Evolutionary conservation across 2,329 filamentous ascomycete genomes (phyloP).

Genomic region (Colletotrichum gigasporum): DNA sequence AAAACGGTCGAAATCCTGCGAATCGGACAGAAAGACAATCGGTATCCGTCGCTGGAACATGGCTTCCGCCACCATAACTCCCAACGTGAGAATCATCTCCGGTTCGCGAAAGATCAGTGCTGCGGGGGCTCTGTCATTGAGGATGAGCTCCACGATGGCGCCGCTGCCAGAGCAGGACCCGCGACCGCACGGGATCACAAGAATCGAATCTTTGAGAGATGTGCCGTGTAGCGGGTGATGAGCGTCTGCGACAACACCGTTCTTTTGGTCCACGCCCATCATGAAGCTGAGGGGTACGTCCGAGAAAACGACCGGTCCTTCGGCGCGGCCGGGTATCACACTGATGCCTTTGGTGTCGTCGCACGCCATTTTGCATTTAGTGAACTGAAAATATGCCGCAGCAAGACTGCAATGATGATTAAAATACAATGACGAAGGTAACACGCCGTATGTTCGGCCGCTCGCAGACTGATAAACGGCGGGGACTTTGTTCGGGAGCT

Average conservation of each 20-base stretch:
- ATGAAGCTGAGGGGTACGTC: conserved; percentile 52
- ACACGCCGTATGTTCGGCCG: too few relatives aligned
- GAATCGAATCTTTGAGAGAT: conserved; percentile 41
- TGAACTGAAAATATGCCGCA: too few relatives aligned
- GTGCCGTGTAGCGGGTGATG: conserved; percentile 51
- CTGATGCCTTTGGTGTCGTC: background rate
- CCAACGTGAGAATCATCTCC: conserved; percentile 55
- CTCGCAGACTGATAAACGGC: too few relatives aligned
- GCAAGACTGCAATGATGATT: too few relatives aligned
- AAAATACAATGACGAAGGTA: too few relatives aligned
- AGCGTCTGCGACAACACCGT: conserved; percentile 52
- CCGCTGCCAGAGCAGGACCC: conserved; percentile 57
- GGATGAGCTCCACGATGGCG: conserved; percentile 53
- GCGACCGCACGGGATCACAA: conserved; percentile 55
- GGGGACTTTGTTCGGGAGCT: too few relatives aligned
- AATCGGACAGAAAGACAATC: conserved; percentile 38
- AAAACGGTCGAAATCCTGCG: conserved; percentile 25
- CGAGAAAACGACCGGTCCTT: background rate
- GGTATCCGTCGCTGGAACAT: conserved; percentile 52
- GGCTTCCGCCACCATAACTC: conserved; percentile 52
- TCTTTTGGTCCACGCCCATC: conserved; percentile 52
- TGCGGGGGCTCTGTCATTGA: conserved; percentile 47
- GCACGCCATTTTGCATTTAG: too few relatives aligned
- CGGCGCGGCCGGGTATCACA: background rate
- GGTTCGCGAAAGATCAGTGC: conserved; percentile 51